These are phyloP conservation scores for Daedaleopsis sinensis DNA, from an alignment of 768 basidiomycete genomes.

Conservation along the genomic window DNA sequence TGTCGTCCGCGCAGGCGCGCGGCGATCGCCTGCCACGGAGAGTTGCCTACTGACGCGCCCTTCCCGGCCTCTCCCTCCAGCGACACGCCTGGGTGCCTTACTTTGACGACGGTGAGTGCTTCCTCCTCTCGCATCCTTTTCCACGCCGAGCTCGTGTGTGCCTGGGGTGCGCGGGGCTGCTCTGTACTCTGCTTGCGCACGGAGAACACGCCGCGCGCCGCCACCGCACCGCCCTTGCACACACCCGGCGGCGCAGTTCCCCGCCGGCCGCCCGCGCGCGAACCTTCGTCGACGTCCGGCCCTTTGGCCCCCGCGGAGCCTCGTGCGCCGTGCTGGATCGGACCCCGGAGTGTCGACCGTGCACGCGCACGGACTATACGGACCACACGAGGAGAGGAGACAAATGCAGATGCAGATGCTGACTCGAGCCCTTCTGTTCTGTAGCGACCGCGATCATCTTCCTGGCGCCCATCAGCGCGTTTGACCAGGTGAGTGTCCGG, in stretches of 20 bases:
- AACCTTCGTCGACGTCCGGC: background rate
- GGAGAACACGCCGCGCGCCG: too few relatives aligned
- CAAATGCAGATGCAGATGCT: background rate
- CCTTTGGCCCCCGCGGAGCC: background rate
- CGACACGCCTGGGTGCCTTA: constrained; percentile 83
- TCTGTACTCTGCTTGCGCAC: too few relatives aligned
- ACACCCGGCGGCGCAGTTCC: too few relatives aligned
- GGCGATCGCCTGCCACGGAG: background rate
- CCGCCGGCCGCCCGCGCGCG: background rate
- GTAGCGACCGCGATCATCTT: constrained; percentile 85
- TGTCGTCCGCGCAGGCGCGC: constrained; percentile 15
- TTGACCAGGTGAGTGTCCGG: constrained; percentile 65
- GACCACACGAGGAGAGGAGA: too few relatives aligned
- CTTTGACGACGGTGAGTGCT: constrained; percentile 75
- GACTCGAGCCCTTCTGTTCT: background rate
- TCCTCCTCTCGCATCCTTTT: constrained; percentile 4
- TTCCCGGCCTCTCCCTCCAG: constrained; percentile 35
- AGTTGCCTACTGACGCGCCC: constrained; percentile 2
- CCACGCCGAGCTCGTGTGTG: constrained; percentile 8
- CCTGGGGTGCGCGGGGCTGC: background rate
- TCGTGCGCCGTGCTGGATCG: too few relatives aligned
- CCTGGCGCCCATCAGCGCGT: constrained; percentile 83
- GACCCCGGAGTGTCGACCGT: too few relatives aligned
- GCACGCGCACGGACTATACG: too few relatives aligned
- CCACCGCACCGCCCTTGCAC: too few relatives aligned